phyloP scores from a whole-genome alignment of 2,329 filamentous ascomycete genomes.

The Aspergillus clavatus region DNA sequence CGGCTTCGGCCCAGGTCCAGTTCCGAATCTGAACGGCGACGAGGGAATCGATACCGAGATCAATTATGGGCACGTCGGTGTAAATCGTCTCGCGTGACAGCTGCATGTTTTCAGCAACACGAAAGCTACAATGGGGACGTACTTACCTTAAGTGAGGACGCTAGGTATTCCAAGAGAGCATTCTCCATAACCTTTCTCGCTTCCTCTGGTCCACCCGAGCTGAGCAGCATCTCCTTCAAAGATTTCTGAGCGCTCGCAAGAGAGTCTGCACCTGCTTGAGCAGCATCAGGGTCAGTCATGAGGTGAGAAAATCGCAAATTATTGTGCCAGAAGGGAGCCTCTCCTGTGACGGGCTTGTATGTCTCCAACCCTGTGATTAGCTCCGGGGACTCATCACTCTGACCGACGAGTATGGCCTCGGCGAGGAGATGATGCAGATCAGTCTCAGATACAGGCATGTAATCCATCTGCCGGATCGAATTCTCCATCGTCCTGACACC shows the following conservation, averaged over 20 bases:
- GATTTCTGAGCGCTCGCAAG: constrained; percentile 4
- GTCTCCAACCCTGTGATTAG: constrained; percentile 4
- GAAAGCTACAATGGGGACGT: background rate
- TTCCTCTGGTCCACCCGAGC: constrained; percentile 7
- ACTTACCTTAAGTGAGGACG: constrained; percentile 2
- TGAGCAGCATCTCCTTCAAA: constrained; percentile 5
- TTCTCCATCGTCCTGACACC: constrained; percentile 14
- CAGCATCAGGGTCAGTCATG: constrained; percentile 1
- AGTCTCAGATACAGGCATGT: constrained; percentile 20
- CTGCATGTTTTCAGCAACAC: background rate
- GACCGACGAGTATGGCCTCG: constrained; percentile 22
- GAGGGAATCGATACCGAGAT: constrained; percentile 17
- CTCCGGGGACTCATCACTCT: constrained; percentile 3
- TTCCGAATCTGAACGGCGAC: constrained; percentile 16
- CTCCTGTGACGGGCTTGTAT: constrained; percentile 1
- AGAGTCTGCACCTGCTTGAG: constrained; percentile 15
- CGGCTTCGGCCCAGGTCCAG: constrained; percentile 13
- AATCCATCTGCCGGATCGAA: constrained; percentile 14
- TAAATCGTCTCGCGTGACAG: constrained; percentile 3
- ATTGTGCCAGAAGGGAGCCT: constrained; percentile 5
- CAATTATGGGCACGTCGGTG: constrained; percentile 3
- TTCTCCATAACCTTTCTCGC: constrained; percentile 3
- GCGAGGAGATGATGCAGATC: constrained; percentile 30
- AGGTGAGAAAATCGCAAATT: constrained; percentile 6
- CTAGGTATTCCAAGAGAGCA: constrained; percentile 3